phyloP scores from a whole-genome alignment of 768 basidiomycete species.

The Lentinula aciculospora region DNA sequence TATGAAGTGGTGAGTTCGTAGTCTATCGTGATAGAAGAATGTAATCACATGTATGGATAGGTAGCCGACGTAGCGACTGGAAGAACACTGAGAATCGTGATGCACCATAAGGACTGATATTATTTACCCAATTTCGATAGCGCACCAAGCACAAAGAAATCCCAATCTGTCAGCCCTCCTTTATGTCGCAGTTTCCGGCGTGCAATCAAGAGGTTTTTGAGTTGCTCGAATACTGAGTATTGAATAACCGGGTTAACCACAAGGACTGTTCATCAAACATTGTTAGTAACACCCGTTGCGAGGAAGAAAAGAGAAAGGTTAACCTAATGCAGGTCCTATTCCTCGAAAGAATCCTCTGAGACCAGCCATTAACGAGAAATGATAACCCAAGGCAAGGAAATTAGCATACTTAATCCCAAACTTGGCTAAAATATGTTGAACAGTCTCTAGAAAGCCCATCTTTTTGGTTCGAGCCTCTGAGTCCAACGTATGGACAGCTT shows the following conservation, averaged over 20 bases:
- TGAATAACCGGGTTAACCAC: constrained; percentile 94
- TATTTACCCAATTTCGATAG: constrained; percentile 80
- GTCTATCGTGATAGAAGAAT: neutral
- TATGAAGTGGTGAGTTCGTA: neutral
- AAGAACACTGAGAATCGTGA: neutral
- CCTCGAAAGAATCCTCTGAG: constrained; percentile 84
- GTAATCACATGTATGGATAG: constrained; percentile 68
- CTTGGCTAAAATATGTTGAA: constrained; percentile 62
- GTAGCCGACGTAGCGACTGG: constrained; percentile 47
- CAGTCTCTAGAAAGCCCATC: constrained; percentile 60
- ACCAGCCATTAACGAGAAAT: neutral
- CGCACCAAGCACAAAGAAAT: constrained; percentile 94
- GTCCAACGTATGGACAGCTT: constrained; percentile 62
- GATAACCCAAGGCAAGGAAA: neutral
- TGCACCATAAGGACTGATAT: neutral
- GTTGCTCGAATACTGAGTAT: constrained; percentile 93
- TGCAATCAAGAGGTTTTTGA: constrained; percentile 78
- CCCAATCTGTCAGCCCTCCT: constrained; percentile 64
- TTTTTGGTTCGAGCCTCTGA: constrained; percentile 29
- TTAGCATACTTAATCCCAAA: constrained; percentile 51
- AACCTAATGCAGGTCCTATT: constrained; percentile 79
- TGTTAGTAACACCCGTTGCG: neutral
- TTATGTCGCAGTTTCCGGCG: constrained; percentile 49
- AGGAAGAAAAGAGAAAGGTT: neutral
- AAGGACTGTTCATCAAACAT: constrained; percentile 32